Evolutionary conservation across 1,284 basidiomycete species (phyloP), one percentile per base, ranked within the genome.

Genomic region (Amylostereum chailletii): DNA sequence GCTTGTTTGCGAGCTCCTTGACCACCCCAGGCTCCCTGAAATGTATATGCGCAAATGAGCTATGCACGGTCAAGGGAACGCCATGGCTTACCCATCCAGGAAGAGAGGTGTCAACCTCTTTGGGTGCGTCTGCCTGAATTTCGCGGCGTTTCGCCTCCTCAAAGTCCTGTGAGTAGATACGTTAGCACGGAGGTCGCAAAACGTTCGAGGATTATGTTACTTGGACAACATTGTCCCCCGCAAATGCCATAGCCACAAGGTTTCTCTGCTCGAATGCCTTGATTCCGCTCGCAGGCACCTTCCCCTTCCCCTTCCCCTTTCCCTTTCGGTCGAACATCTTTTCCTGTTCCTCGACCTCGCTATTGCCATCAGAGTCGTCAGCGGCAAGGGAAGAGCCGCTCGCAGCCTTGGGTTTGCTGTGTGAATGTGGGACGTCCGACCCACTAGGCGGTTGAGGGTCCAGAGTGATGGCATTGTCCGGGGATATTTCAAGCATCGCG

Each of bases 211-310:
- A 45, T 43, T 36, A 45, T 77, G 19, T 29, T 59, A 90, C 90
- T 64, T 87, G 79, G 0, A 95, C 83, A 8, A 98, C 95, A 60
- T 97, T 90, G 65, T 99, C 95, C 1, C 91, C 92, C 0, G 95
- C 95, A 70, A 99, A 99, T 0, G 95, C 96, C 53, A 86, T 81
- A 0, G 93, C 88, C 5, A 99, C 94, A 3, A 99, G 75, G 55
- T 96, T 89, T 29, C 88, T 77, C 64, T 96, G 93, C 62, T 87
- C 74, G 63, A 94, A 89, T 0, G 86, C 85, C 45, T 74, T 75
- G 2, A 76, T 59, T n/a, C 67, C 68, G 42, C 66, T 71, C 41
- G 56, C 61, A 32, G 58, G 65, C 31, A 65, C 69, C 52, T 75
- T 73, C 44, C 63, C 65, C 57, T 75, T 73, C 4, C 65, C 69